Evolutionary conservation across 2,329 filamentous ascomycete genomes (phyloP).

Genomic region (Raffaelea arxii): DNA sequence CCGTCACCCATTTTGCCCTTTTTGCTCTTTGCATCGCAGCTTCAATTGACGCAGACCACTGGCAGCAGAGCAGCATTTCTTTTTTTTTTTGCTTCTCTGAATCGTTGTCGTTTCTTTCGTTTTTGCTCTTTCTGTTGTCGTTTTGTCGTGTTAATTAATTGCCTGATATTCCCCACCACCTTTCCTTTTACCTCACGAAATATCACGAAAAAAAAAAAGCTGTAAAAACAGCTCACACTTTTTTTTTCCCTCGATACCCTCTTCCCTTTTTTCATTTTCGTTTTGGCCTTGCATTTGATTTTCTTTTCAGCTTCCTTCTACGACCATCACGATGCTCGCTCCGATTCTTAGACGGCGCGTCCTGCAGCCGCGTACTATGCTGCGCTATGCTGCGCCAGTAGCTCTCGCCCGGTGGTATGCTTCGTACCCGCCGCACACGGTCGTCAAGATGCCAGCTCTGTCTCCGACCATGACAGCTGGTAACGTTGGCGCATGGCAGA

Average conservation of each 20-base stretch:
- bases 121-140: background rate
- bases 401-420: constrained; percentile 57
- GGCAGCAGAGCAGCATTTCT: background rate
- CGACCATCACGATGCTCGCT: constrained; percentile 44
- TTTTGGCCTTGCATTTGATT: background rate
- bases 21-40: background rate
- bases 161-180: too few relatives aligned
- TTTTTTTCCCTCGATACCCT: background rate
- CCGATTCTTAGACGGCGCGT: constrained; percentile 54
- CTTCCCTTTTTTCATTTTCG: background rate
- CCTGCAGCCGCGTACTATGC: constrained; percentile 40
- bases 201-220: too few relatives aligned
- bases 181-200: too few relatives aligned
- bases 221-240: too few relatives aligned
- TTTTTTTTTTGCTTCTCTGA: background rate
- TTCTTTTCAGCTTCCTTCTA: background rate
- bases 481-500: constrained; percentile 75
- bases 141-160: too few relatives aligned
- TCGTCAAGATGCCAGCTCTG: constrained; percentile 85
- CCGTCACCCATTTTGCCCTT: background rate
- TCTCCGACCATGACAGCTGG: constrained; percentile 93
- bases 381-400: constrained; percentile 41
- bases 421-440: constrained; percentile 86
- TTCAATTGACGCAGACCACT: background rate
- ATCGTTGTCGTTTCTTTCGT: background rate